These are phyloP conservation scores for Daldinia eschscholtzii DNA, from an alignment of 2,329 filamentous ascomycete genomes.

Conservation along the genomic window DNA sequence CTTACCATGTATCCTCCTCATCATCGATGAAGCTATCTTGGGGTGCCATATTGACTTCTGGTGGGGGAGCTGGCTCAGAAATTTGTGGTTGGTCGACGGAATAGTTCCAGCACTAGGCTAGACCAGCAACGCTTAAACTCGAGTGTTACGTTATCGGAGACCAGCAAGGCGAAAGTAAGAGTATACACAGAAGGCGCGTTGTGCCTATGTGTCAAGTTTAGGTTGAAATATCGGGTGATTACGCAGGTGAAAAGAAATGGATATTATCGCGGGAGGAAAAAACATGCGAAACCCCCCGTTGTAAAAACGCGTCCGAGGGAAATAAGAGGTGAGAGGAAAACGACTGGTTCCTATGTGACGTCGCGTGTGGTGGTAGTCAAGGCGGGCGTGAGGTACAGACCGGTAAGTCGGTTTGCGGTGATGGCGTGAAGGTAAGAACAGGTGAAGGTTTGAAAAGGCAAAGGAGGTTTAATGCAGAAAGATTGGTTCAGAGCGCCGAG, in stretches of 20 bases:
- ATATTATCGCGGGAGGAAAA: constrained; percentile 33
- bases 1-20: constrained; percentile 77
- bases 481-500: constrained; percentile 40
- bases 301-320: constrained; percentile 34
- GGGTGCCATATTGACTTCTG: constrained; percentile 67
- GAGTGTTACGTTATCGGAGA: constrained; percentile 7
- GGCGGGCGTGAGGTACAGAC: constrained; percentile 12
- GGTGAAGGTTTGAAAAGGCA: constrained; percentile 46
- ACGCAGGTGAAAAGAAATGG: constrained; percentile 40
- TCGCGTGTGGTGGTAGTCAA: constrained; percentile 28
- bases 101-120: constrained; percentile 18
- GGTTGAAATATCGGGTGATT: constrained; percentile 45
- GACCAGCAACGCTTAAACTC: constrained; percentile 2
- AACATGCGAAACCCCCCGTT: constrained; percentile 25
- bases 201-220: constrained; percentile 38
- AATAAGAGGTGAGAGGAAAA: constrained; percentile 21
- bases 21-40: constrained; percentile 80
- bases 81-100: constrained; percentile 19
- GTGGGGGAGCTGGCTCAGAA: constrained; percentile 21
- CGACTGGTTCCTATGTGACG: constrained; percentile 6
- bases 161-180: constrained; percentile 1
- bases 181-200: constrained; percentile 38
- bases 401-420: constrained; percentile 23
- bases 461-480: constrained; percentile 48
- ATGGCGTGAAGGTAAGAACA: constrained; percentile 34